These are phyloP conservation scores for Erucastrum elatum DNA, from an alignment of 345 rosid genomes.

Conservation along the genomic window DNA sequence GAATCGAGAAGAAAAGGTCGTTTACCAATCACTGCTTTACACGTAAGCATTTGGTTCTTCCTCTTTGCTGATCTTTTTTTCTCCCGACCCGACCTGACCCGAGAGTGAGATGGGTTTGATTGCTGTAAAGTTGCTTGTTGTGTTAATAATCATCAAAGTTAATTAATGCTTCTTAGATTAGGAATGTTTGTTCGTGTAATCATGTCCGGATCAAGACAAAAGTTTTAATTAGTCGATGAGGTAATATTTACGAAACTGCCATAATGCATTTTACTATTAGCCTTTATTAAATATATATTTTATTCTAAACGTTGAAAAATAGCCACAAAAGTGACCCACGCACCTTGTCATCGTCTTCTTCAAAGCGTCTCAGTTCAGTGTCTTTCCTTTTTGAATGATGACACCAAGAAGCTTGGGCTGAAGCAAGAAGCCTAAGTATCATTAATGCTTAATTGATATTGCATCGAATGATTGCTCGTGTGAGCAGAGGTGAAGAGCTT, in stretches of 20 bases:
- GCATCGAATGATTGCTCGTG: not conserved
- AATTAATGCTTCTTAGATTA: constrained; percentile 18
- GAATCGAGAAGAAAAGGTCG: constrained; percentile 27
- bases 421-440: not conserved
- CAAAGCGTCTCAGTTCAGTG: not conserved
- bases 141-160: not conserved
- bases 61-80: not conserved
- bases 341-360: not conserved
- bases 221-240: not conserved
- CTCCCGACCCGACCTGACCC: constrained; percentile 19
- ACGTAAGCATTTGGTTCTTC: constrained; percentile 31
- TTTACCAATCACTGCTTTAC: constrained; percentile 34
- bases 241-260: not conserved
- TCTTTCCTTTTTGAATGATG: not conserved
- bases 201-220: not conserved
- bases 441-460: too few relatives aligned
- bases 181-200: constrained; percentile 32
- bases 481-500: not conserved
- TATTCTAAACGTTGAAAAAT: not conserved
- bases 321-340: not conserved
- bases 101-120: constrained; percentile 14
- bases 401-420: not conserved
- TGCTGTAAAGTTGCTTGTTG: constrained; percentile 10
- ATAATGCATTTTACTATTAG: not conserved
- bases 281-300: not conserved